Evolutionary conservation across 148 eudicot species (phyloP).

Genomic region (Rhododendron ovatum): DNA sequence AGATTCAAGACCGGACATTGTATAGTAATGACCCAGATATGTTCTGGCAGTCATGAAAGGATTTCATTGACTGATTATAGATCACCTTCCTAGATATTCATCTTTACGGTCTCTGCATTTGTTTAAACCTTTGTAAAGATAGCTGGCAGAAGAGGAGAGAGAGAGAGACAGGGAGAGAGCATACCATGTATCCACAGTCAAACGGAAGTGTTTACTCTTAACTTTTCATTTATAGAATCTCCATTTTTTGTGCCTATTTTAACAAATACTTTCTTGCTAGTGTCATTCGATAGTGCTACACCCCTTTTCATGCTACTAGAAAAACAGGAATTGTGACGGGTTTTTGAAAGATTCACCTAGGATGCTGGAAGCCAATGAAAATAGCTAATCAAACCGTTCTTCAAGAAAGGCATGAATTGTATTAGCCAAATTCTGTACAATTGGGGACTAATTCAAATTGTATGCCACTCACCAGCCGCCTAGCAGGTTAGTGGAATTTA

Average conservation of each 20-base stretch:
- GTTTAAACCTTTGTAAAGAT: slow-evolving; percentile 2
- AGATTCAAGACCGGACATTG: slow-evolving; percentile 79
- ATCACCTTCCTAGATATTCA: not conserved
- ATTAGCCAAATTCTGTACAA: not conserved
- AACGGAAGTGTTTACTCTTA: not conserved
- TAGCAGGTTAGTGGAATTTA: not conserved
- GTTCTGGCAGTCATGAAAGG: slow-evolving; percentile 66
- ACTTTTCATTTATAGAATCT: not conserved
- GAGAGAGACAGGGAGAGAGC: not conserved
- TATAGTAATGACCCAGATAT: slow-evolving; percentile 65
- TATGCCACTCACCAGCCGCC: not conserved
- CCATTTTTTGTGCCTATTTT: not conserved
- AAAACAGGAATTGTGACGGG: not conserved
- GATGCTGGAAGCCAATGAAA: not conserved
- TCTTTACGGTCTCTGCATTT: not conserved
- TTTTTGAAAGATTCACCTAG: not conserved
- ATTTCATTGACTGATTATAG: slow-evolving; percentile 4
- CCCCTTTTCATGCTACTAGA: not conserved
- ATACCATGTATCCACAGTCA: not conserved
- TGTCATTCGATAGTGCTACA: not conserved
- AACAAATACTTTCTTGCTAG: not conserved
- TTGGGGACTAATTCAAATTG: not conserved
- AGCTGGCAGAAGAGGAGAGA: not conserved
- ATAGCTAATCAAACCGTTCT: not conserved
- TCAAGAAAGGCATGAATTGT: not conserved